These are phyloP conservation scores for Alternaria incomplexa DNA, from an alignment of 2,329 filamentous ascomycete genomes.

Conservation along the genomic window DNA sequence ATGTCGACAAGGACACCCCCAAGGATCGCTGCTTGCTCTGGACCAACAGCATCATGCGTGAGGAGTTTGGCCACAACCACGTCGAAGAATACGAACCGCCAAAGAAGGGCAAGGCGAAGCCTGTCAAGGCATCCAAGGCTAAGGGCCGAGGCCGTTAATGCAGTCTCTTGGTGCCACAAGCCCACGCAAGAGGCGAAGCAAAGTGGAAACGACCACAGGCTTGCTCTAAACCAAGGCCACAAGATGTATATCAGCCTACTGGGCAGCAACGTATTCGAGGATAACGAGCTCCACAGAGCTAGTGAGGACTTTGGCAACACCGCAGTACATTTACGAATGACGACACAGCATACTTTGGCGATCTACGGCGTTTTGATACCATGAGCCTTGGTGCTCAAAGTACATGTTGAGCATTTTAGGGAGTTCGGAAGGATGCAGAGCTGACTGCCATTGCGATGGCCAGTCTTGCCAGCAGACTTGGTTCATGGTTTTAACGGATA, in stretches of 20 bases:
- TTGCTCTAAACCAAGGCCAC: background rate
- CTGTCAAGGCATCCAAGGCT: constrained; percentile 34
- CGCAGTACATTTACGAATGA: constrained; percentile 24
- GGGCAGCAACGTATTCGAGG: background rate
- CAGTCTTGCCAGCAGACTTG: background rate
- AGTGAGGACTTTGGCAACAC: background rate
- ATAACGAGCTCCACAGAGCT: background rate
- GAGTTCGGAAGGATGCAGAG: constrained; percentile 17
- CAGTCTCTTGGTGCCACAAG: background rate
- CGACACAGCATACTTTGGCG: constrained; percentile 19
- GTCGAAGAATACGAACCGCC: constrained; percentile 61
- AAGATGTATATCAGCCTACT: background rate
- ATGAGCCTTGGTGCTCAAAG: constrained; percentile 16
- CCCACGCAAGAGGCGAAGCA: constrained; percentile 2
- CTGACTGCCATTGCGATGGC: background rate
- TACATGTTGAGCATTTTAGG: constrained; percentile 17
- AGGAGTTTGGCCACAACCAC: constrained; percentile 66
- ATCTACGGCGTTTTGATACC: constrained; percentile 30
- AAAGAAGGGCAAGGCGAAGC: constrained; percentile 52
- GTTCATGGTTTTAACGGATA: background rate
- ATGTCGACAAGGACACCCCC: constrained; percentile 58
- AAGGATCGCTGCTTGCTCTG: constrained; percentile 68
- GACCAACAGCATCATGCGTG: constrained; percentile 67
- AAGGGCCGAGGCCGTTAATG: constrained; percentile 33
- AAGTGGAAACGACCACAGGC: background rate